A percentile compares a stretch with the other conserved stretches of the same genome.
These are phyloP conservation scores for Zea luxurians DNA, from an alignment of 176 grass and related monocot species.

Conservation along the genomic window DNA sequence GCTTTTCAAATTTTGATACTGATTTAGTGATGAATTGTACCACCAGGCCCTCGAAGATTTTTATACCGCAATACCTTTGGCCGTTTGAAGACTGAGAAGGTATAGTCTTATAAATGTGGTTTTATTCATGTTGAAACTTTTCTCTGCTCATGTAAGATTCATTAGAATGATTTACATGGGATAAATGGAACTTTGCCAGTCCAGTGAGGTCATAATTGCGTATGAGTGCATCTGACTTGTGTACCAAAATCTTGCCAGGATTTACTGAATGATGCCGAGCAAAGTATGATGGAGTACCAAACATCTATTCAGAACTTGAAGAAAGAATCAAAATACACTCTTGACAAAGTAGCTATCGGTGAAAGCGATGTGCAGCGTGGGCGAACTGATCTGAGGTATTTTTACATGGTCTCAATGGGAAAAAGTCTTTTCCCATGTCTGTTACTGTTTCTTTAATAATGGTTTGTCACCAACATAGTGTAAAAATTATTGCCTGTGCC, in stretches of 20 bases:
- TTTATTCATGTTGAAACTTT: constrained; percentile 1
- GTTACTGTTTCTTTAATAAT: constrained; percentile 16
- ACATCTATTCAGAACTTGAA: constrained; percentile 63
- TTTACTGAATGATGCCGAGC: constrained; percentile 74
- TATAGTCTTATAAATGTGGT: constrained; percentile 33
- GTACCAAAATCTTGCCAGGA: constrained; percentile 41
- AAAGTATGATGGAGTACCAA: constrained; percentile 69
- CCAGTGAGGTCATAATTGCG: constrained; percentile 13
- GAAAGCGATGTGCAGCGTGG: constrained; percentile 87
- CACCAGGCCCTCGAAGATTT: constrained; percentile 78
- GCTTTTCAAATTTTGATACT: constrained; percentile 17
- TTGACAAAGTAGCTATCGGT: constrained; percentile 66
- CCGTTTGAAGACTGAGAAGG: constrained; percentile 92
- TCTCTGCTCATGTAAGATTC: constrained; percentile 9
- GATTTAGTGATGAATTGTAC: constrained; percentile 28
- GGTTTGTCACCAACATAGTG: neutral
- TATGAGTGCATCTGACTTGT: constrained; percentile 6
- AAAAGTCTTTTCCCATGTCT: constrained; percentile 18
- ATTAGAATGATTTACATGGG: neutral
- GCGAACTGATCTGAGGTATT: constrained; percentile 67
- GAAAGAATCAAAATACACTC: constrained; percentile 77
- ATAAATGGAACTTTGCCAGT: neutral
- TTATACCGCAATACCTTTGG: constrained; percentile 81
- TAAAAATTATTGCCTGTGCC: constrained; percentile 6
- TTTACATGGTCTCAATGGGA: neutral